phyloP scores from a whole-genome alignment of 495 filamentous ascomycete genomes.

The Daldinia concentrica region DNA sequence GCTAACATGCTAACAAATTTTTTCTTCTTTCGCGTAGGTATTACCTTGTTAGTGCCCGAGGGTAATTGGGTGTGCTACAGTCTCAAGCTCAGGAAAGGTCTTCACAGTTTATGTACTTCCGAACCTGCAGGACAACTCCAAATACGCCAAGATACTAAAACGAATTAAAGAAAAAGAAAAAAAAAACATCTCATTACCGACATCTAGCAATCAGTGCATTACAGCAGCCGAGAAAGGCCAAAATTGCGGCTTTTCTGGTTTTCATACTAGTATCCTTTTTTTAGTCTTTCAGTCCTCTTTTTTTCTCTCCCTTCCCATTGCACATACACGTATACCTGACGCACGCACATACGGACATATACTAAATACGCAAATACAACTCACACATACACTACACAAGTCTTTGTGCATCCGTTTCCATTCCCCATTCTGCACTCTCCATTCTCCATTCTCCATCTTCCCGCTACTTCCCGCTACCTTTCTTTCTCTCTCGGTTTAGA shows the following conservation, averaged over 20 bases:
- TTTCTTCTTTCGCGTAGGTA: background rate
- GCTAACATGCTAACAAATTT: slow-evolving; percentile 8
- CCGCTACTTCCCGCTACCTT: slow-evolving; percentile 14
- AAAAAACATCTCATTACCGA: slow-evolving; percentile 8
- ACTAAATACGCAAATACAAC: slow-evolving; percentile 17
- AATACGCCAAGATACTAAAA: background rate
- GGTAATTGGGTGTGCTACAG: slow-evolving; percentile 3
- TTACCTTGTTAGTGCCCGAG: slow-evolving; percentile 1
- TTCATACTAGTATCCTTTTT: slow-evolving; percentile 4
- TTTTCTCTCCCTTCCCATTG: slow-evolving; percentile 2
- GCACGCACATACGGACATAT: slow-evolving; percentile 26
- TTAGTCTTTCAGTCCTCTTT: slow-evolving; percentile 1
- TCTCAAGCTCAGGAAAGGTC: background rate
- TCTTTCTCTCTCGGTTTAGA: slow-evolving; percentile 16
- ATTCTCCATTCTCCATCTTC: slow-evolving; percentile 7
- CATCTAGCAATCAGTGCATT: slow-evolving; percentile 25
- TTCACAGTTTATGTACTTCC: background rate
- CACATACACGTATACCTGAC: slow-evolving; percentile 10
- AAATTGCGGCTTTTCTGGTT: slow-evolving; percentile 34
- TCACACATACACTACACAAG: slow-evolving; percentile 11
- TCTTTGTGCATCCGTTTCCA: slow-evolving; percentile 31
- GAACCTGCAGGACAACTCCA: slow-evolving; percentile 9
- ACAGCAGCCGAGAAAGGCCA: slow-evolving; percentile 29
- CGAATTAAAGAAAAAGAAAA: background rate
- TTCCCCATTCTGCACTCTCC: background rate